phyloP scores from a whole-genome alignment of 345 rosid genomes.

The Garcia nutans region DNA sequence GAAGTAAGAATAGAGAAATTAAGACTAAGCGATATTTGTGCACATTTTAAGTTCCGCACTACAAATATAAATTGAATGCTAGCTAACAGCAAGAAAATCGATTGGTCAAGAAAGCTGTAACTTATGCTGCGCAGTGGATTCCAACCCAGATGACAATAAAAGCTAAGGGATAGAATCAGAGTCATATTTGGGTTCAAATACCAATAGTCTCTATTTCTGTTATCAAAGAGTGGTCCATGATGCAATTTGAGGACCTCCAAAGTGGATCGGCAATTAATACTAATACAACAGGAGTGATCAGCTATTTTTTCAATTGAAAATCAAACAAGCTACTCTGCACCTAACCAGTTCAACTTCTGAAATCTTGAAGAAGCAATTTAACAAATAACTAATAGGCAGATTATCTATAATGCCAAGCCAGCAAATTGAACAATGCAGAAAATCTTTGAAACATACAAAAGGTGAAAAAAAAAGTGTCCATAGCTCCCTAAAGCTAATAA shows the following conservation, averaged over 20 bases:
- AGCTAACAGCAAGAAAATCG: not conserved
- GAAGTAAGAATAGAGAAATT: not conserved
- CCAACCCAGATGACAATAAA: not conserved
- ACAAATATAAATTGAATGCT: not conserved
- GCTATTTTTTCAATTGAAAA: not conserved
- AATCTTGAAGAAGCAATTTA: conserved; percentile 7
- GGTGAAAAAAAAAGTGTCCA: not conserved
- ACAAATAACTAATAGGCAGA: not conserved
- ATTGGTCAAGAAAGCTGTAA: not conserved
- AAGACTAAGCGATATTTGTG: not conserved
- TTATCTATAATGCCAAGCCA: not conserved
- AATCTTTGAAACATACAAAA: not conserved
- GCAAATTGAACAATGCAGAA: not conserved
- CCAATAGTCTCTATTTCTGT: not conserved
- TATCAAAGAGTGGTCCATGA: not conserved
- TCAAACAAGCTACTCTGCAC: not conserved
- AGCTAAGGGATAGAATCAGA: not conserved
- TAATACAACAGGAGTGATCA: not conserved
- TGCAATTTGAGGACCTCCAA: not conserved
- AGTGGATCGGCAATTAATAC: not conserved
- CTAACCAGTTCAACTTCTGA: not conserved
- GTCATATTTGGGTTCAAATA: not conserved
- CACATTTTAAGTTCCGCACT: not conserved
- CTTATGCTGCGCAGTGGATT: not conserved
- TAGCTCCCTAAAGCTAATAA: not conserved